Evolutionary conservation across 441 rosid genomes (phyloP).

Genomic region (Gossypium gossypioides): DNA sequence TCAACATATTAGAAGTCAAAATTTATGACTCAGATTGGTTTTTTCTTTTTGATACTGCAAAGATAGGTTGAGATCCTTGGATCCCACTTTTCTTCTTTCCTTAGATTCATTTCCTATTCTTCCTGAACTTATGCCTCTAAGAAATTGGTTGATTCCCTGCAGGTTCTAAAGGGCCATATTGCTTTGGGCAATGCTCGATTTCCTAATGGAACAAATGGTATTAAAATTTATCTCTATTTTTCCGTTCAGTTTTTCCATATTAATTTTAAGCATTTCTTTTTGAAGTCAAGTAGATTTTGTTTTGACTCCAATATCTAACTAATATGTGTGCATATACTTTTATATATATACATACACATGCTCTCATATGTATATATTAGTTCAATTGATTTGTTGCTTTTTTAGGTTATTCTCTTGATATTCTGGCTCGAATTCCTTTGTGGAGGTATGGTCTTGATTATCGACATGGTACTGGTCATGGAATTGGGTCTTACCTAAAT

Average conservation of each 20-base stretch:
- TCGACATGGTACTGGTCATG: slow-evolving; percentile 97
- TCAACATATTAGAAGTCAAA: neutral
- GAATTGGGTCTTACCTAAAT: slow-evolving; percentile 79
- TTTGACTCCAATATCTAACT: neutral
- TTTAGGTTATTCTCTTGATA: slow-evolving; percentile 74
- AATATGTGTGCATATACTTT: neutral
- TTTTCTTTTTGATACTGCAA: neutral
- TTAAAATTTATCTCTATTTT: neutral
- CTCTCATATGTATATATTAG: neutral
- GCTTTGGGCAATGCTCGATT: slow-evolving; percentile 71
- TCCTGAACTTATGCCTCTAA: too few relatives aligned
- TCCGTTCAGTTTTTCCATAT: neutral
- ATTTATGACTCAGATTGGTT: neutral
- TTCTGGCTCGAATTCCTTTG: slow-evolving; percentile 81
- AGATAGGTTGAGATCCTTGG: neutral
- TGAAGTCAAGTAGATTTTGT: neutral
- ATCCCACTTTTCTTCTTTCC: neutral
- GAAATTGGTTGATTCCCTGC: neutral
- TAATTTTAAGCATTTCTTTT: neutral
- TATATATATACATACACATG: neutral
- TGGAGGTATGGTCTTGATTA: slow-evolving; percentile 91
- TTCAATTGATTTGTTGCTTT: slow-evolving; percentile 1
- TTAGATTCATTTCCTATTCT: neutral
- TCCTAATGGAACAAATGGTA: slow-evolving; percentile 90
- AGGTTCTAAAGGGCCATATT: slow-evolving; percentile 95